Evolutionary conservation across 2,329 filamentous ascomycete genomes (phyloP).

Genomic region (Phialophora tarda): DNA sequence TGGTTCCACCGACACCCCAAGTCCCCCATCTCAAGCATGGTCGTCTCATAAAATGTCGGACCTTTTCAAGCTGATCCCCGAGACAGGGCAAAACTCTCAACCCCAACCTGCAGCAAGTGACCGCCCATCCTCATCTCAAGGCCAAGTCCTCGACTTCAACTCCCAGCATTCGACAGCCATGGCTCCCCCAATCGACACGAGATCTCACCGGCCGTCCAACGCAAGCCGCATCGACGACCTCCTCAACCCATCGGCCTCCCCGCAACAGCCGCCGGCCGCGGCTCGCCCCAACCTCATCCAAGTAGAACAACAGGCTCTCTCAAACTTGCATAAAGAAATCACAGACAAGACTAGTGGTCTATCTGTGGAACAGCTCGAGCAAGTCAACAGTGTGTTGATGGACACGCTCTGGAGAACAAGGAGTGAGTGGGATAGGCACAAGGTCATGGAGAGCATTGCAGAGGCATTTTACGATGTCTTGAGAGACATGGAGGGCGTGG

Average conservation of each 20-base stretch:
- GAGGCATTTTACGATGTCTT: conserved; percentile 52
- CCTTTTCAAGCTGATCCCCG: conserved; percentile 21
- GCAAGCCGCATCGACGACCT: conserved; percentile 31
- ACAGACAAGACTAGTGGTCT: conserved; percentile 73
- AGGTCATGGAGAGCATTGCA: conserved; percentile 68
- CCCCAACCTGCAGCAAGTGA: conserved; percentile 6
- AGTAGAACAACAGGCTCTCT: conserved; percentile 27
- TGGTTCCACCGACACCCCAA: background rate
- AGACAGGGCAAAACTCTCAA: conserved; percentile 42
- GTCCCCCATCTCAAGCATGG: background rate
- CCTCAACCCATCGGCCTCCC: conserved; percentile 34
- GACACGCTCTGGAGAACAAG: conserved; percentile 81
- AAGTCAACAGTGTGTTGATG: conserved; percentile 90
- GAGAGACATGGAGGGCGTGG: conserved; percentile 40
- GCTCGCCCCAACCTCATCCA: conserved; percentile 32
- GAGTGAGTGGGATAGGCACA: conserved; percentile 80
- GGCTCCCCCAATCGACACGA: conserved; percentile 10
- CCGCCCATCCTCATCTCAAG: conserved; percentile 29
- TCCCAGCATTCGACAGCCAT: conserved; percentile 28
- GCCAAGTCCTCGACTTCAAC: conserved; percentile 11
- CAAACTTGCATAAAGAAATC: conserved; percentile 55
- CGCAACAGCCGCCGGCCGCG: conserved; percentile 10
- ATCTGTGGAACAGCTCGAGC: conserved; percentile 91
- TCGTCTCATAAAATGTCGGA: conserved; percentile 6
- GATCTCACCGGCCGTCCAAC: conserved; percentile 14